Evolutionary conservation across 441 rosid species (phyloP), one percentile per base, ranked within the genome.

Genomic region (Erodium texanum): DNA sequence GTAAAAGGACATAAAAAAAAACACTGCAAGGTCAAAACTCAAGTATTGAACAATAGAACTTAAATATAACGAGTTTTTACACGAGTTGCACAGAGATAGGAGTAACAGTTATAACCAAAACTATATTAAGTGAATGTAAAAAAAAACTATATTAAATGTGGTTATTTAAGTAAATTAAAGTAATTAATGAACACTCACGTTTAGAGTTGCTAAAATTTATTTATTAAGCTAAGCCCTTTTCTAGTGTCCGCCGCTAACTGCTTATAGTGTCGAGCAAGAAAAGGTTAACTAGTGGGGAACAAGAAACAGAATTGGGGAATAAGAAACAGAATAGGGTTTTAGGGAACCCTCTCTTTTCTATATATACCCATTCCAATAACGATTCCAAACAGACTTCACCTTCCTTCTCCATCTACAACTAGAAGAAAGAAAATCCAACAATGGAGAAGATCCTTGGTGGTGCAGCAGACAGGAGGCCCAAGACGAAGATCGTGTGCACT

Each of bases 401-500:
- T 10, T 45, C 54, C 3, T 45, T 43, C 54, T 45, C 54, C 5
- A 52, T 1, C 58, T n/a, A 45, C 16, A 27, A 27, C 29, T 4
- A 27, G 29, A 27, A 4, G 29, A 27, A 4, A 4, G 4, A 27
- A 4, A 27, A 27, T 20, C 8, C 6, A 12, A 29, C 62, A 24
- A 73, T 73, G 76, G 73, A 73, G 69, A 70, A n/a, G 27, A 62
- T 70, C 45, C 14, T 23, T 1, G 67, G 29, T 5, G 67, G 67
- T n/a, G 64, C 63, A 12, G 54, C 34, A 38, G 77, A 68, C 62
- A 73, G 23, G 75, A 74, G 66, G 73, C 82, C 96, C 6, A 92
- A 90, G 79, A 90, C 97, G 61, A 92, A 92, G 87, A 90, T 90
- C 73, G 98, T 88, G 8, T 90, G 98, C 84, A 92, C 97, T 1